These are phyloP conservation scores for Raphanus raphanistrum DNA, from an alignment of 345 rosid genomes.

Conservation along the genomic window DNA sequence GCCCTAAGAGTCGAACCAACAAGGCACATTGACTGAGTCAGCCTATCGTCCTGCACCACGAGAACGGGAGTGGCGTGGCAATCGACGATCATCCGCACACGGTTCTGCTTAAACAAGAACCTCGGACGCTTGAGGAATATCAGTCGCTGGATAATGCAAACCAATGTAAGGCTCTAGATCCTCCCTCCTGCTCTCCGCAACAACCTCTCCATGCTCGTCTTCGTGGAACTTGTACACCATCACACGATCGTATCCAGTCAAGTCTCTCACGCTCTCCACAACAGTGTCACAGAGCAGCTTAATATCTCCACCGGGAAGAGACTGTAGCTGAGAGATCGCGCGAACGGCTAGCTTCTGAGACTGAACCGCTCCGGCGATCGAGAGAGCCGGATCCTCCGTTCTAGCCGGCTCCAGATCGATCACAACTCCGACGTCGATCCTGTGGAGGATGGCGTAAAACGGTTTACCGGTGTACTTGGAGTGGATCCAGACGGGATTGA, in stretches of 20 bases:
- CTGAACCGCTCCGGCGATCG: constrained; percentile 97
- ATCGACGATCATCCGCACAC: constrained; percentile 96
- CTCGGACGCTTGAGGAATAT: constrained; percentile 96
- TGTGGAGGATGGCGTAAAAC: constrained; percentile 83
- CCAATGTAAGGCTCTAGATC: constrained; percentile 93
- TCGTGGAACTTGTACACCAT: constrained; percentile 99
- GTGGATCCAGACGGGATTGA: constrained; percentile 91
- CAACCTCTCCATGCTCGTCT: constrained; percentile 98
- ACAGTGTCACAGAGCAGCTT: constrained; percentile 87
- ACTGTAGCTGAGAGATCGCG: constrained; percentile 83
- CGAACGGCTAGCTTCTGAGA: constrained; percentile 94
- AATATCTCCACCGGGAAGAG: constrained; percentile 94
- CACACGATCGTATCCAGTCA: constrained; percentile 91
- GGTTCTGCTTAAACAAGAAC: constrained; percentile 90
- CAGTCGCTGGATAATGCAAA: constrained; percentile 95
- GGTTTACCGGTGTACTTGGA: constrained; percentile 81
- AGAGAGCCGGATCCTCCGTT: constrained; percentile 90
- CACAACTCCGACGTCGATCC: constrained; percentile 94
- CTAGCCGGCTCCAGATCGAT: constrained; percentile 92
- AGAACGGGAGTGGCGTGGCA: constrained; percentile 65
- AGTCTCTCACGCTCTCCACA: constrained; percentile 80
- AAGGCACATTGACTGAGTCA: constrained; percentile 85
- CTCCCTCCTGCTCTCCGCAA: constrained; percentile 80
- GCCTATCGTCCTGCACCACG: constrained; percentile 72
- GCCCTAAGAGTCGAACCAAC: constrained; percentile 98